These are phyloP conservation scores for Macaranga tanarius DNA, from an alignment of 441 rosid genomes.

Conservation along the genomic window DNA sequence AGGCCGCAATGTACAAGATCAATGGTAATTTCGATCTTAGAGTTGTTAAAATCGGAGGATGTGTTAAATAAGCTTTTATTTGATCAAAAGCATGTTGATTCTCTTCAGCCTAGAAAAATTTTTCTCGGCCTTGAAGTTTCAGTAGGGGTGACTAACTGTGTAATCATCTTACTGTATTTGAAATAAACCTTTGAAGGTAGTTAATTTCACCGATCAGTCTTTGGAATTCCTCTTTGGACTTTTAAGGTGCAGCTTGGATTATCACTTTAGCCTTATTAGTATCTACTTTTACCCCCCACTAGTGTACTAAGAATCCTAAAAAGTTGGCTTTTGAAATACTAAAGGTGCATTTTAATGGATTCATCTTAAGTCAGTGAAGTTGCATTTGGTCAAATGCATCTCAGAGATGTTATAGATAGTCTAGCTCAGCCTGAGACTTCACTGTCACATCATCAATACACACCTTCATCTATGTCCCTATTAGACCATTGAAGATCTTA, in stretches of 20 bases:
- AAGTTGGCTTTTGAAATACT: not conserved
- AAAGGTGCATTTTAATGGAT: not conserved
- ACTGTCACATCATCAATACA: slow-evolving; percentile 5
- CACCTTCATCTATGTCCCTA: not conserved
- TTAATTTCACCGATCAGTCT: not conserved
- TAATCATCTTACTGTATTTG: not conserved
- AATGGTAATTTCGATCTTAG: not conserved
- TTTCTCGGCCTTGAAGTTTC: too few species aligned
- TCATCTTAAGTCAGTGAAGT: not conserved
- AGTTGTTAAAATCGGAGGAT: not conserved
- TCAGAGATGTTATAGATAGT: not conserved
- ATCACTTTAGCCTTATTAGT: not conserved
- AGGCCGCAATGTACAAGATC: not conserved
- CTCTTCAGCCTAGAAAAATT: too few species aligned
- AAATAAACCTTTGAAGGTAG: not conserved
- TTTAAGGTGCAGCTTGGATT: not conserved
- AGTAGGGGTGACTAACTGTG: not conserved
- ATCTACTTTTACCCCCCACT: not conserved
- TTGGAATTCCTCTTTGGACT: not conserved
- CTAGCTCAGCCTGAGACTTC: not conserved
- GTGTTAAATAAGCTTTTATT: not conserved
- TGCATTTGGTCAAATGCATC: not conserved
- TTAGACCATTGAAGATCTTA: not conserved
- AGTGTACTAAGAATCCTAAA: not conserved
- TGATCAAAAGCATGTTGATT: not conserved